A percentile compares a stretch with the other conserved stretches of the same genome.
These are phyloP conservation scores for Daedalea quercina DNA, from an alignment of 768 basidiomycete species.

Conservation along the genomic window DNA sequence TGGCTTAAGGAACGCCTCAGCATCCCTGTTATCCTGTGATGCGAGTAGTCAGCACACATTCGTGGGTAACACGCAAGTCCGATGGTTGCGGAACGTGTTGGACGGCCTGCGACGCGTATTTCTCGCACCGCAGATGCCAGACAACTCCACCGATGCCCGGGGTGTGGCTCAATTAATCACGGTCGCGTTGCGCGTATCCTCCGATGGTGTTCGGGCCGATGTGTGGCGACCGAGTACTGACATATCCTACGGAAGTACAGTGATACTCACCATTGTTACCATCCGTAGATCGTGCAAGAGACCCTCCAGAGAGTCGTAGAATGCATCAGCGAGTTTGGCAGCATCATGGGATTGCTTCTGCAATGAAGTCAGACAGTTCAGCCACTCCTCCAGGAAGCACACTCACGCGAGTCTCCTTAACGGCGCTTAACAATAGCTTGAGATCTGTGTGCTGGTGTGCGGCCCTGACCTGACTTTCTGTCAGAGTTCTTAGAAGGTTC, in stretches of 20 bases:
- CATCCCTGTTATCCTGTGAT: slow-evolving; percentile 74
- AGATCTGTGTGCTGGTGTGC: slow-evolving; percentile 63
- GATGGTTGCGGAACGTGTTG: no score
- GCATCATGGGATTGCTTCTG: slow-evolving; percentile 54
- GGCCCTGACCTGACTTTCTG: slow-evolving; percentile 65
- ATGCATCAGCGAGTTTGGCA: slow-evolving; percentile 74
- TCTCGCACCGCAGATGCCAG: no score
- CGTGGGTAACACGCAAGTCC: no score
- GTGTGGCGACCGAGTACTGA: no score
- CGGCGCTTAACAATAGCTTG: slow-evolving; percentile 71
- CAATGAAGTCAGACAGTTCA: slow-evolving; percentile 14
- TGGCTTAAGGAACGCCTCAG: slow-evolving; percentile 89
- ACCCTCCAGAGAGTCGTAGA: slow-evolving; percentile 91
- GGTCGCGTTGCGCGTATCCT: no score
- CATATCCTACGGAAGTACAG: no score
- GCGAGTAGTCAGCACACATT: slow-evolving; percentile 17
- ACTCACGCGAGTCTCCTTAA: slow-evolving; percentile 86
- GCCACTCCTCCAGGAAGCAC: slow-evolving; percentile 2
- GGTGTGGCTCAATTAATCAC: no score
- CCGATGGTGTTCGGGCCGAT: no score
- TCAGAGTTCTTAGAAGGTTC: slow-evolving; percentile 89
- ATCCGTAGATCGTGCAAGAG: slow-evolving; percentile 80
- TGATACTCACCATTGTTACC: slow-evolving; percentile 51
- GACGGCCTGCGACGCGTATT: neutral
- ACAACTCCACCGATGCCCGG: no score